Evolutionary conservation across 2,329 filamentous ascomycete genomes (phyloP).

Genomic region (Emericellopsis cladophorae): DNA sequence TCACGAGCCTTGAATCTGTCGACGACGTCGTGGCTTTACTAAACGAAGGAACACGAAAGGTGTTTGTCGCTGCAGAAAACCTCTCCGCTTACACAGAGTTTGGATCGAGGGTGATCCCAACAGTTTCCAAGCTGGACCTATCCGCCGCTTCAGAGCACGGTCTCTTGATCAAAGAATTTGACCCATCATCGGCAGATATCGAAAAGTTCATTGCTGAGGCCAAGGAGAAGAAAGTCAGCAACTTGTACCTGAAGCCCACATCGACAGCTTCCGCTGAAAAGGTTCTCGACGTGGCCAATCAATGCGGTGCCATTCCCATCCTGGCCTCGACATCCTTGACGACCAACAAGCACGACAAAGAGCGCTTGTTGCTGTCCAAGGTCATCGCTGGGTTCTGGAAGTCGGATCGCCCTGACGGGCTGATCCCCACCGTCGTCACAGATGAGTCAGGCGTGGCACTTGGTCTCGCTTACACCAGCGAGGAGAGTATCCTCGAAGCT

Average conservation of each 20-base stretch:
- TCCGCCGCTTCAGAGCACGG: slow-evolving; percentile 33
- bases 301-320: slow-evolving; percentile 54
- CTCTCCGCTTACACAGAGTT: slow-evolving; percentile 45
- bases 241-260: slow-evolving; percentile 37
- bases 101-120: slow-evolving; percentile 41
- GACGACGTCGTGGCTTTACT: slow-evolving; percentile 72
- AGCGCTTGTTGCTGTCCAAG: slow-evolving; percentile 46
- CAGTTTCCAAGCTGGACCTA: slow-evolving; percentile 32
- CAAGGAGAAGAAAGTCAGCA: slow-evolving; percentile 30
- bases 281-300: slow-evolving; percentile 33
- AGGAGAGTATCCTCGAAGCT: slow-evolving; percentile 80
- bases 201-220: slow-evolving; percentile 29
- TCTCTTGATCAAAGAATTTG: slow-evolving; percentile 39
- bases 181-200: slow-evolving; percentile 26
- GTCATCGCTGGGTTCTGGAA: slow-evolving; percentile 64
- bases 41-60: slow-evolving; percentile 71
- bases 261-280: slow-evolving; percentile 30
- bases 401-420: slow-evolving; percentile 70
- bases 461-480: slow-evolving; percentile 88
- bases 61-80: slow-evolving; percentile 66
- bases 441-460: slow-evolving; percentile 77
- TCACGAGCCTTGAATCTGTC: slow-evolving; percentile 50
- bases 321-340: slow-evolving; percentile 61
- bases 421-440: slow-evolving; percentile 82
- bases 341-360: slow-evolving; percentile 47